Conservation (phyloP, 805 yeast genomes). For the Pichia deserticola region DNA sequence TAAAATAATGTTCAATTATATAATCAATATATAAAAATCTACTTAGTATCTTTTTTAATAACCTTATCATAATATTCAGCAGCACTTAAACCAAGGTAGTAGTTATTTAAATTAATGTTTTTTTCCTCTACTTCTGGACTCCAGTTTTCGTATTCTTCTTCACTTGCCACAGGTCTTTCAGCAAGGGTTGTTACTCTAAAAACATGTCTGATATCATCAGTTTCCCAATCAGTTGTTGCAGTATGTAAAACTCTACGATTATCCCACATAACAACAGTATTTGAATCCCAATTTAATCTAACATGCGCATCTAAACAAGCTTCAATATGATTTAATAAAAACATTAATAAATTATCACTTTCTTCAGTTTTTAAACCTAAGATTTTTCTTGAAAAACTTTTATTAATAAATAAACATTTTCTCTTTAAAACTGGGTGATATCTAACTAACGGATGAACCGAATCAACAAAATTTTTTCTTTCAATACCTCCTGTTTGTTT, state of each 20-base stretch:
- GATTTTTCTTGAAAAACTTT: conserved; percentile 57
- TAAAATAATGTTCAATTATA: background rate
- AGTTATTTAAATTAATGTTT: conserved; percentile 13
- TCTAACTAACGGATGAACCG: conserved; percentile 65
- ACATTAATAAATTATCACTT: conserved; percentile 50
- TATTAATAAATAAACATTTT: conserved; percentile 51
- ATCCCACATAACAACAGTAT: conserved; percentile 72
- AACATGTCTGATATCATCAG: conserved; percentile 61
- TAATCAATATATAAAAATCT: too few species aligned
- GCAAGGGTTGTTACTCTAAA: conserved; percentile 68
- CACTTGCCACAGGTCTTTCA: conserved; percentile 48
- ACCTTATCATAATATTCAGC: conserved; percentile 16
- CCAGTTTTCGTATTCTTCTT: conserved; percentile 28
- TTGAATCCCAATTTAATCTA: conserved; percentile 65
- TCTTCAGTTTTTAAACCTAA: conserved; percentile 70
- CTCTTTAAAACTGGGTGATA: conserved; percentile 64
- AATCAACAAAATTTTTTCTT: conserved; percentile 55
- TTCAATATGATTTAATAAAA: conserved; percentile 46
- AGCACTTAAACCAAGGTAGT: conserved; percentile 13
- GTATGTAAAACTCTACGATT: conserved; percentile 66
- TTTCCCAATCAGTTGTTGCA: conserved; percentile 66
- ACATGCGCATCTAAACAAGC: conserved; percentile 55
- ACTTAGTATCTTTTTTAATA: background rate
- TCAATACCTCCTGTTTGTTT: conserved; percentile 51
- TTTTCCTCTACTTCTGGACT: conserved; percentile 23